phyloP scores from a whole-genome alignment of 2,329 filamentous ascomycete genomes.

The Claviceps paspali region DNA sequence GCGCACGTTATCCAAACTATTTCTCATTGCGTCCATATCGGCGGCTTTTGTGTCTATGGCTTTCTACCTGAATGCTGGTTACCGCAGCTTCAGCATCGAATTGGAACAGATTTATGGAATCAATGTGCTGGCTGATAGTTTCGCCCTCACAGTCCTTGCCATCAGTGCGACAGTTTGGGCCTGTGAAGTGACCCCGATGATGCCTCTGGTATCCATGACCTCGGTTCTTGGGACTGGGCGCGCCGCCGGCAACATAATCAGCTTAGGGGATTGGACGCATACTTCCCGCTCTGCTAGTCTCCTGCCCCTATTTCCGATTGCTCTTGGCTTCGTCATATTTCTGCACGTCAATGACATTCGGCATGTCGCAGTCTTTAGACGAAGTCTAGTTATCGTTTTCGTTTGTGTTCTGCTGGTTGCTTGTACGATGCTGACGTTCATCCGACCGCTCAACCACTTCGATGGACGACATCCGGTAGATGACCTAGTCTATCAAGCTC shows the following conservation, averaged over 20 bases:
- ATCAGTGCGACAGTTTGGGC: conserved; percentile 30
- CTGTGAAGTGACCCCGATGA: conserved; percentile 29
- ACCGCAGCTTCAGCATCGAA: conserved; percentile 12
- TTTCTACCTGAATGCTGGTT: conserved; percentile 15
- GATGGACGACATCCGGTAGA: conserved; percentile 29
- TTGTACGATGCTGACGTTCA: conserved; percentile 21
- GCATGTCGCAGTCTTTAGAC: conserved; percentile 26
- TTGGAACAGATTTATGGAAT: conserved; percentile 32
- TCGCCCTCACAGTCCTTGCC: conserved; percentile 27
- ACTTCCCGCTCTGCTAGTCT: conserved; percentile 21
- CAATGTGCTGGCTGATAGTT: conserved; percentile 32
- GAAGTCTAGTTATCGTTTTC: conserved; percentile 23
- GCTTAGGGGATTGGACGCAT: conserved; percentile 31
- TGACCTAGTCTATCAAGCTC: conserved; percentile 32
- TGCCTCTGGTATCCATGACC: conserved; percentile 26
- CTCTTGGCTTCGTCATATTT: conserved; percentile 27
- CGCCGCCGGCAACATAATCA: conserved; percentile 20
- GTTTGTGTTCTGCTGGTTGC: conserved; percentile 22
- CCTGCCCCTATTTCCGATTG: conserved; percentile 23
- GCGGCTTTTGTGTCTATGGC: conserved; percentile 22
- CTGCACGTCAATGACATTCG: conserved; percentile 28
- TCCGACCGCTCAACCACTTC: conserved; percentile 16
- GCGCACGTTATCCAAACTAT: conserved; percentile 27
- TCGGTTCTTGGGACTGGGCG: conserved; percentile 25
- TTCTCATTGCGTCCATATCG: conserved; percentile 25